These are phyloP conservation scores for Rubia peregrina DNA, from an alignment of 305 asterid genomes.

Conservation along the genomic window DNA sequence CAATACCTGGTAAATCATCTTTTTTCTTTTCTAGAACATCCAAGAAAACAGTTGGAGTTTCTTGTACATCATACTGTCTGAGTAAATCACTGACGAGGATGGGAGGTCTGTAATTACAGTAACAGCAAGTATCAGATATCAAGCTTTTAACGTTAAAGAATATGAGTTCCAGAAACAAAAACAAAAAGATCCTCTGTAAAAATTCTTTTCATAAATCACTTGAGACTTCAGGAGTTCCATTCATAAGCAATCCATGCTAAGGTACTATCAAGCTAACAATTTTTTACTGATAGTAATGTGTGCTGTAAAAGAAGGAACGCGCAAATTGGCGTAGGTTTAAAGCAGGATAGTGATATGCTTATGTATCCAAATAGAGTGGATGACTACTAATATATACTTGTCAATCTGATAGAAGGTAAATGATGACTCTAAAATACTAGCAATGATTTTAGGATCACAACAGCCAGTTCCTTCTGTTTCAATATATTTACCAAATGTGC, in stretches of 20 bases:
- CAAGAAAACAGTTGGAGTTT: constrained; percentile 31
- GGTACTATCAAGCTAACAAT: neutral
- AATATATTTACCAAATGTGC: neutral
- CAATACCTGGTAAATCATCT: constrained; percentile 49
- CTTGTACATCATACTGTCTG: constrained; percentile 50
- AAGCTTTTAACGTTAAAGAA: constrained; percentile 12
- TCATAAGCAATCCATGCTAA: neutral
- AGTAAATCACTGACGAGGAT: constrained; percentile 76
- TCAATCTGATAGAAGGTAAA: neutral
- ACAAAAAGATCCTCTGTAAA: neutral
- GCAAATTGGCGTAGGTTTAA: neutral
- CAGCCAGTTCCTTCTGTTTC: neutral
- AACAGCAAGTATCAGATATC: constrained; percentile 18
- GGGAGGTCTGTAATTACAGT: constrained; percentile 57
- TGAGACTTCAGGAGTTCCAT: neutral
- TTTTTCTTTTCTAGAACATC: constrained; percentile 43
- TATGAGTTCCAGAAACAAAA: neutral
- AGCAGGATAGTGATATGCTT: constrained; percentile 1
- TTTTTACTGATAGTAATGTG: neutral
- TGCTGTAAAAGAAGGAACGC: neutral
- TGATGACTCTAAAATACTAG: neutral
- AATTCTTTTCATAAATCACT: neutral
- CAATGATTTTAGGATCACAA: constrained; percentile 3
- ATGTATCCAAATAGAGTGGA: neutral
- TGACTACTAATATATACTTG: neutral